Evolutionary conservation across 1,284 basidiomycete species (phyloP), one percentile per base, ranked within the genome.

Genomic region (Fistulina hepatica): DNA sequence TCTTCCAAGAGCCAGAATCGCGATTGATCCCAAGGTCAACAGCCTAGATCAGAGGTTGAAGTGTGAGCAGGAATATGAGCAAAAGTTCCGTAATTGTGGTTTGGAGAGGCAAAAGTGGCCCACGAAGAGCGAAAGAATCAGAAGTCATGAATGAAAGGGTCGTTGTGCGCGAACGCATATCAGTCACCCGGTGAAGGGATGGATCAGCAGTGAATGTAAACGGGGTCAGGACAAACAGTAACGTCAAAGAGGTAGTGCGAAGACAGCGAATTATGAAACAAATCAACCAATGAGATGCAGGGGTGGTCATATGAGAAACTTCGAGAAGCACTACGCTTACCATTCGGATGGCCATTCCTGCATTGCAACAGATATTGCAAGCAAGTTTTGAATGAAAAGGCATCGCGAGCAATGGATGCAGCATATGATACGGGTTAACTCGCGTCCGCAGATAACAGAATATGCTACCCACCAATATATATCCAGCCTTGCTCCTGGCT

Each of bases 21-120:
- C 82, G 80, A 52, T 90, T 86, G 42, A 91, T 63, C 16, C 86
- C 86, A 16, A 91, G 61, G 54, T 91, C 88, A 47, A 82, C 71
- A 0, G 86, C 86, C 85, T 89, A 40, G 10, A n/a, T n/a, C 10
- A 12, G 19, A 23, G 33, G 39, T 36, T 44, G 39, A 32, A 34
- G 20, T 23, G 26, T 27, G 20, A 37, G 13, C 32, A 21, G 28
- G 19, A 11, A 34, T 33, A 10, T 27, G 21, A 23, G n/a, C n/a
- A n/a, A n/a, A n/a, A n/a, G n/a, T n/a, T n/a, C n/a, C n/a, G n/a
- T n/a, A n/a, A n/a, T n/a, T n/a, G n/a, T n/a, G n/a, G n/a, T n/a
- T n/a, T n/a, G n/a, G n/a, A n/a, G n/a, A n/a, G n/a, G n/a, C n/a
- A n/a, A n/a, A n/a, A n/a, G n/a, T n/a, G n/a, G n/a, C n/a, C n/a